Evolutionary conservation across 202 grass and related monocot species (phyloP).

Genomic region (Dendrocalamus latiflorus): DNA sequence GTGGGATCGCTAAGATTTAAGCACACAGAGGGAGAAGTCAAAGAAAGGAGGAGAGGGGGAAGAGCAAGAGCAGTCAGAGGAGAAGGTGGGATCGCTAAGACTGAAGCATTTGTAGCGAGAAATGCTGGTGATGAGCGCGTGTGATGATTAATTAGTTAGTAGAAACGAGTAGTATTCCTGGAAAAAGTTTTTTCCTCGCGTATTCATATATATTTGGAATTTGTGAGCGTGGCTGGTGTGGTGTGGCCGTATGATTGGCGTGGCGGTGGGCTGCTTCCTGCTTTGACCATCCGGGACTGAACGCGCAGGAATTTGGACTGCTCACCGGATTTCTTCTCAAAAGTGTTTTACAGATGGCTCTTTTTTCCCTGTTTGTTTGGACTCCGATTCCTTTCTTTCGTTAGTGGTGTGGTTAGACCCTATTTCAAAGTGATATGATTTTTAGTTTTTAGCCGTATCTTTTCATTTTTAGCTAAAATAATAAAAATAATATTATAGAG

Average conservation of each 20-base stretch:
- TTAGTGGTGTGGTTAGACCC: too few species aligned
- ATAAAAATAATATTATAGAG: too few species aligned
- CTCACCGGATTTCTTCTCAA: background rate
- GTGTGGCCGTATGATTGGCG: background rate
- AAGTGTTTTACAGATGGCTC: too few species aligned
- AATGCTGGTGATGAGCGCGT: background rate
- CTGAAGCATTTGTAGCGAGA: slow-evolving; percentile 6
- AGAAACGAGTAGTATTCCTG: background rate
- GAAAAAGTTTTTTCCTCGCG: background rate
- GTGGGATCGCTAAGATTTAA: too few species aligned
- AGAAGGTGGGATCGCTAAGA: background rate
- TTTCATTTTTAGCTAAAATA: too few species aligned
- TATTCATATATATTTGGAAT: background rate
- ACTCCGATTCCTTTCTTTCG: background rate
- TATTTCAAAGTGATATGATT: too few species aligned
- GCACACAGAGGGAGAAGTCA: background rate
- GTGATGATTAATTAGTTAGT: background rate
- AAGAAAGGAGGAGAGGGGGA: background rate
- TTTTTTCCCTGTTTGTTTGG: too few species aligned
- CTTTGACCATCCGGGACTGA: background rate
- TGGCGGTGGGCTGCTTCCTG: background rate
- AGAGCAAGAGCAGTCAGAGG: background rate
- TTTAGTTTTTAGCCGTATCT: too few species aligned
- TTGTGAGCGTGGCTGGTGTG: background rate
- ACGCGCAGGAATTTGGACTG: background rate